Conservation (phyloP, 345 rosid species). For the Fremontodendron californicum region DNA sequence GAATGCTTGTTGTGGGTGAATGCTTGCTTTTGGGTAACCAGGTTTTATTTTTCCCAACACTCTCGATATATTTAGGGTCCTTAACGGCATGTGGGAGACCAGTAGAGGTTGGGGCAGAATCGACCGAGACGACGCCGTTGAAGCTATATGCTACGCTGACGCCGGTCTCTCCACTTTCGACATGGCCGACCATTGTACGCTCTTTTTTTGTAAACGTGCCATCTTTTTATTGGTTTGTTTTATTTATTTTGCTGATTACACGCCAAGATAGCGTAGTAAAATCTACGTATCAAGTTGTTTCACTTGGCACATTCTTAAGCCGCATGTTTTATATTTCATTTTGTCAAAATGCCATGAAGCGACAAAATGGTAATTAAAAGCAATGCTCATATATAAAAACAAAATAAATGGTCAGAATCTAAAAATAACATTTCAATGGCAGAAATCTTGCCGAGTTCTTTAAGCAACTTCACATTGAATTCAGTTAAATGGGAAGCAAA, state of each 20-base stretch:
- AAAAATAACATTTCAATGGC: constrained; percentile 12
- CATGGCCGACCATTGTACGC: constrained; percentile 93
- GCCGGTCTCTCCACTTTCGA: constrained; percentile 93
- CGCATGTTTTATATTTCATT: background rate
- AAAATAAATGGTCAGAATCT: background rate
- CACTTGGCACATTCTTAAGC: background rate
- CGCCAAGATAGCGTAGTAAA: background rate
- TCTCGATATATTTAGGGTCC: constrained; percentile 70
- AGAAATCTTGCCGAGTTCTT: background rate
- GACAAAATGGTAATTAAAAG: background rate
- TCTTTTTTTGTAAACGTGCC: constrained; percentile 20
- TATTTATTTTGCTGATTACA: constrained; percentile 1
- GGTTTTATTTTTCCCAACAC: too few species aligned
- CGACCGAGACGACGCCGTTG: constrained; percentile 76
- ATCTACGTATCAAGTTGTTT: background rate
- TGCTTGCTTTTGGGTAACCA: too few species aligned
- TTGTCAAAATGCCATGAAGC: too few species aligned
- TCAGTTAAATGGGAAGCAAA: constrained; percentile 16
- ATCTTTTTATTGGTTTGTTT: background rate
- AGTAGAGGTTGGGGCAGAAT: constrained; percentile 90
- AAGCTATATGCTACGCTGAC: constrained; percentile 73
- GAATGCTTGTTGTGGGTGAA: too few species aligned
- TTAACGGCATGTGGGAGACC: constrained; percentile 95
- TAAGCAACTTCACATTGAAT: constrained; percentile 6
- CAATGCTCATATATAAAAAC: background rate